Evolutionary conservation across 805 yeast genomes (phyloP).

Genomic region (Candida hungchunana): DNA sequence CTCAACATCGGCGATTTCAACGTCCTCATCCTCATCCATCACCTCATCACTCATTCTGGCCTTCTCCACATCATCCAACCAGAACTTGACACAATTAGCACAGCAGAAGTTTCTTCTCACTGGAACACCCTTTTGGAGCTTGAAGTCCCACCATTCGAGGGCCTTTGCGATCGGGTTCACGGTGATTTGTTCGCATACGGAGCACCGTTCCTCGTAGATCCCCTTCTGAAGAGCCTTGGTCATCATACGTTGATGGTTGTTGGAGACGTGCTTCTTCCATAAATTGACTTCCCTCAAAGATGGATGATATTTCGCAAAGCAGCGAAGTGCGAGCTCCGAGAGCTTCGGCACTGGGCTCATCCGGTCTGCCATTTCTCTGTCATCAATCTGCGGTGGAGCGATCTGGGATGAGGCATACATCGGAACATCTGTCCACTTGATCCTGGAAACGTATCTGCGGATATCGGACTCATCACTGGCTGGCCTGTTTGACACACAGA

Average conservation of each 20-base stretch:
- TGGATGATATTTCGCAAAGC: slow-evolving; percentile 47
- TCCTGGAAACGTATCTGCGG: slow-evolving; percentile 22
- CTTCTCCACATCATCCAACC: slow-evolving; percentile 27
- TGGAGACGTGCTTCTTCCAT: slow-evolving; percentile 50
- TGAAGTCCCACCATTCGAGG: slow-evolving; percentile 65
- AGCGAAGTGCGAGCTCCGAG: slow-evolving; percentile 43
- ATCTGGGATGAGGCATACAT: slow-evolving; percentile 6
- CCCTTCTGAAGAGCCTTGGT: slow-evolving; percentile 52
- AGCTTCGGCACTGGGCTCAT: slow-evolving; percentile 40
- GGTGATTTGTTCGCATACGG: slow-evolving; percentile 42
- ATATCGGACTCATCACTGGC: slow-evolving; percentile 14
- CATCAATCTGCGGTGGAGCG: slow-evolving; percentile 11
- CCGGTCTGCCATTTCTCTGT: slow-evolving; percentile 16
- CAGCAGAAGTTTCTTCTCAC: slow-evolving; percentile 53
- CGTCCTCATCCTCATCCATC: not conserved
- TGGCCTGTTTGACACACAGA: slow-evolving; percentile 24
- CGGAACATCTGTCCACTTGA: slow-evolving; percentile 23
- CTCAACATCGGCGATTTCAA: not conserved
- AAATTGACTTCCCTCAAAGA: slow-evolving; percentile 48
- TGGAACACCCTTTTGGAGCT: slow-evolving; percentile 46
- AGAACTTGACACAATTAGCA: slow-evolving; percentile 39
- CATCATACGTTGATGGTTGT: slow-evolving; percentile 40
- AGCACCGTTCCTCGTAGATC: slow-evolving; percentile 47
- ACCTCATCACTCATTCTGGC: slow-evolving; percentile 3
- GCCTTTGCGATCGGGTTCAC: slow-evolving; percentile 57